Evolutionary conservation across 306 rosid species (phyloP).

Genomic region (Boehmeria nivea): DNA sequence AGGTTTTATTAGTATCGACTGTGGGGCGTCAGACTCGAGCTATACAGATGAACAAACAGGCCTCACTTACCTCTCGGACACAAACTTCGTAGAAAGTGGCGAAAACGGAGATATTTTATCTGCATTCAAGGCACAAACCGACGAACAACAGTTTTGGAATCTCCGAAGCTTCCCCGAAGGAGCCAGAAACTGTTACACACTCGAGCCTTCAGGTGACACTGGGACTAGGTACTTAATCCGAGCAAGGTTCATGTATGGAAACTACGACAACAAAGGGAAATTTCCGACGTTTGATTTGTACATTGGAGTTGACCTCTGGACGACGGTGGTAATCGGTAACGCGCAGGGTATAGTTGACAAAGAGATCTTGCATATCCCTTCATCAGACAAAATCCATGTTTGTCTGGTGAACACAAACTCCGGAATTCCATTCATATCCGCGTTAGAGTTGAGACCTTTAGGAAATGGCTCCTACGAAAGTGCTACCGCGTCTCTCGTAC

Average conservation of each 20-base stretch:
- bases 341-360: not conserved
- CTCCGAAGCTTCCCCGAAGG: slow-evolving; percentile 29
- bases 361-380: slow-evolving; percentile 19
- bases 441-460: slow-evolving; percentile 35
- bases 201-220: slow-evolving; percentile 12
- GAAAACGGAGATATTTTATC: slow-evolving; percentile 8
- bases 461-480: no score
- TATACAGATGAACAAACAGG: slow-evolving; percentile 20
- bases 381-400: slow-evolving; percentile 13
- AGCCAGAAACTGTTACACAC: slow-evolving; percentile 23
- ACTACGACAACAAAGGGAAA: slow-evolving; percentile 8
- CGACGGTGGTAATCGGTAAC: not conserved
- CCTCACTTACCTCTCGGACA: slow-evolving; percentile 22
- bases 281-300: slow-evolving; percentile 18
- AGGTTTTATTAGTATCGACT: slow-evolving; percentile 35
- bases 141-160: slow-evolving; percentile 19
- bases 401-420: slow-evolving; percentile 46
- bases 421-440: slow-evolving; percentile 48
- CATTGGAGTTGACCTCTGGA: slow-evolving; percentile 21
- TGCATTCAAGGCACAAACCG: slow-evolving; percentile 1
- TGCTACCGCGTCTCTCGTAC: no score
- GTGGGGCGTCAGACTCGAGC: slow-evolving; percentile 28
- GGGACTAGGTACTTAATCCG: slow-evolving; percentile 19
- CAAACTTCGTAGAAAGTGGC: slow-evolving; percentile 17
- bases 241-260: slow-evolving; percentile 25